These are phyloP conservation scores for Carex parvula DNA, from an alignment of 176 grass and related monocot genomes.

Conservation along the genomic window DNA sequence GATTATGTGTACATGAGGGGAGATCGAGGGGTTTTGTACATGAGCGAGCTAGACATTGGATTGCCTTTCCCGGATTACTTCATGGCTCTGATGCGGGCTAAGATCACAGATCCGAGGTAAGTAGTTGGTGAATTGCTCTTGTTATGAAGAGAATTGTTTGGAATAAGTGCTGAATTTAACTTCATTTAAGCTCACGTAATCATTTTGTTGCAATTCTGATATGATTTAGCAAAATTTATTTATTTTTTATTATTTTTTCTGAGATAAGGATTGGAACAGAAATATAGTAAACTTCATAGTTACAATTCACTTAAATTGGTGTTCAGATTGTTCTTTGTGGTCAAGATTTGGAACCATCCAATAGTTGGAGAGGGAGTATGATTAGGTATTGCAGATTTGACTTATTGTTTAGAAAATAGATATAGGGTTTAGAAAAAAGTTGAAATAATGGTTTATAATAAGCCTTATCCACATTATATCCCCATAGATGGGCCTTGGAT, in stretches of 20 bases:
- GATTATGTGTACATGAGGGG: conserved; percentile 81
- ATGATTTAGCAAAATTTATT: not conserved
- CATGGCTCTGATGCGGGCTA: conserved; percentile 45
- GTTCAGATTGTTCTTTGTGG: not conserved
- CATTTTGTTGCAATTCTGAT: not conserved
- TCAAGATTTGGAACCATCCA: not conserved
- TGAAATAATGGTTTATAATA: not conserved
- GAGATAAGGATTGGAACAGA: not conserved
- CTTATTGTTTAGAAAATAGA: not conserved
- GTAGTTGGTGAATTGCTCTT: not conserved
- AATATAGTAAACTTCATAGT: not conserved
- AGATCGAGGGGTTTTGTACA: conserved; percentile 83
- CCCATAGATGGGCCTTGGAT: not conserved
- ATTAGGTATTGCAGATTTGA: not conserved
- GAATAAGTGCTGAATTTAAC: not conserved
- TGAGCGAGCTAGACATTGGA: conserved; percentile 95
- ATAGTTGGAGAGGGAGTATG: not conserved
- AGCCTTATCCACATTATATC: not conserved
- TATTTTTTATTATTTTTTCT: not conserved
- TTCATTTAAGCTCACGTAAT: not conserved
- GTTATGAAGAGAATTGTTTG: not conserved
- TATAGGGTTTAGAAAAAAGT: not conserved
- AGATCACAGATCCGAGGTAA: conserved; percentile 46
- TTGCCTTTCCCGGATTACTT: conserved; percentile 63
- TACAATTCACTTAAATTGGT: not conserved